Evolutionary conservation across 2,329 filamentous ascomycete genomes (phyloP), one percentile per base, ranked within the genome.

Genomic region (Talaromyces sp.): DNA sequence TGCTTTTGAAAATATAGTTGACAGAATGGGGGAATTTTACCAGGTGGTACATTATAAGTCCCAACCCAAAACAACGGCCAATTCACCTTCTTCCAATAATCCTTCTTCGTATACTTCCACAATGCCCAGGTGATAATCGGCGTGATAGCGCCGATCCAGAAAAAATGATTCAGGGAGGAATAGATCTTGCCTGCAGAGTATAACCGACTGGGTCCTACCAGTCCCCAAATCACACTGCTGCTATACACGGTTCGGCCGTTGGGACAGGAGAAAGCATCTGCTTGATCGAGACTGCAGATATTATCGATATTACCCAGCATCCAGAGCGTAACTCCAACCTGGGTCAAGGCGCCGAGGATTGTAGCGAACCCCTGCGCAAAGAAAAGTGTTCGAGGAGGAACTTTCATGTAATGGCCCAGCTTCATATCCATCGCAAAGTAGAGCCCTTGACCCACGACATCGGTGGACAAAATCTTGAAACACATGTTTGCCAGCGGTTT

Each of bases 351-450:
- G 5, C 77, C 78, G 3, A 80, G 68, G 39, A 81, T 69, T 10
- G 77, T 79, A 35, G 78, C 79, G 11, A 78, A 61, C 2, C 76
- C 75, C 65, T 82, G 80, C 7, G 75, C 76, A 35, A 74, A 71
- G 65, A 82, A 81, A 2, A 78, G 69, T 10, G 75, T 77, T 4
- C 74, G 71, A 0, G 76, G 77, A 0, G 79, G 75, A 41, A 81
- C 77, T 63, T 82, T 81, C 57, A 80, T 67, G 65, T 81, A 81
- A 58, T 80, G 78, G 1, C 73, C 79, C 36, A 81, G 67, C 65
- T 81, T 81, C 73, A 81, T 73, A 61, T 81, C 79, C 61, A 76
- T 73, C 1, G 73, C 71, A 56, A 80, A 81, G 39, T 74, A 77
- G 15, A 79, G 70, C 0, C 73, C 77, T 60, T 80, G 77, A 13